Percentiles rank a stretch among this genome's conserved stretches.
Evolutionary conservation across 345 rosid species (phyloP).

Genomic region (Murraya koenigii): DNA sequence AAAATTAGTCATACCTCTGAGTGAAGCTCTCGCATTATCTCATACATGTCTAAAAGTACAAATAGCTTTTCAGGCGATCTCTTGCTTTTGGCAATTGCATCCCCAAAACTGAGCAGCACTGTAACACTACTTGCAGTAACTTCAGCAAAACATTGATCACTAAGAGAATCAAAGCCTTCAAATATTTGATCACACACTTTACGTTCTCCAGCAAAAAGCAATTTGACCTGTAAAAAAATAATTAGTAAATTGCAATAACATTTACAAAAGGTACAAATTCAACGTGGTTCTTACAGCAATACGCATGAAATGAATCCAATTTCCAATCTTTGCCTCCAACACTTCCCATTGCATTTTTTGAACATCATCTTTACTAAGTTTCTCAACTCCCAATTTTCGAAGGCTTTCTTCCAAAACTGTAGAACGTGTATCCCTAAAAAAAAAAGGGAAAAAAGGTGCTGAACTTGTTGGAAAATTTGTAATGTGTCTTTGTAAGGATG

Average conservation of each 20-base stretch:
- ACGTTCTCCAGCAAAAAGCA: constrained; percentile 91
- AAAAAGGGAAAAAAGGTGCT: background rate
- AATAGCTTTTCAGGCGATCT: constrained; percentile 96
- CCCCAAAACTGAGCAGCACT: constrained; percentile 98
- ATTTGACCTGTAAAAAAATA: constrained; percentile 64
- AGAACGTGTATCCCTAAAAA: constrained; percentile 75
- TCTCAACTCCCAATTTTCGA: constrained; percentile 89
- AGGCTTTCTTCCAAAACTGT: constrained; percentile 83
- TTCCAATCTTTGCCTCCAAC: constrained; percentile 95
- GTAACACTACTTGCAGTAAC: constrained; percentile 78
- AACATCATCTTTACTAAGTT: constrained; percentile 93
- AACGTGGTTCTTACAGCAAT: constrained; percentile 70
- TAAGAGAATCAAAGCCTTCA: constrained; percentile 76
- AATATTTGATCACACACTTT: constrained; percentile 92
- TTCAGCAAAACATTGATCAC: constrained; percentile 92
- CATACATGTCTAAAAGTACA: constrained; percentile 97
- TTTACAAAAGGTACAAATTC: background rate
- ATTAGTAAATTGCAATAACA: constrained; percentile 15
- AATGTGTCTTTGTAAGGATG: background rate
- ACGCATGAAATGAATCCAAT: constrained; percentile 98
- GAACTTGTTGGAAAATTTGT: background rate
- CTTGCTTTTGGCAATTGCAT: constrained; percentile 96
- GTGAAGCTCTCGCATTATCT: constrained; percentile 95
- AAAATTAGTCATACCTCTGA: constrained; percentile 66
- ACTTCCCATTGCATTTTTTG: constrained; percentile 99